Percentiles rank a stretch among this genome's conserved stretches.
Conservation (phyloP, 495 filamentous ascomycete genomes). For the Aspergillus sparsus region DNA sequence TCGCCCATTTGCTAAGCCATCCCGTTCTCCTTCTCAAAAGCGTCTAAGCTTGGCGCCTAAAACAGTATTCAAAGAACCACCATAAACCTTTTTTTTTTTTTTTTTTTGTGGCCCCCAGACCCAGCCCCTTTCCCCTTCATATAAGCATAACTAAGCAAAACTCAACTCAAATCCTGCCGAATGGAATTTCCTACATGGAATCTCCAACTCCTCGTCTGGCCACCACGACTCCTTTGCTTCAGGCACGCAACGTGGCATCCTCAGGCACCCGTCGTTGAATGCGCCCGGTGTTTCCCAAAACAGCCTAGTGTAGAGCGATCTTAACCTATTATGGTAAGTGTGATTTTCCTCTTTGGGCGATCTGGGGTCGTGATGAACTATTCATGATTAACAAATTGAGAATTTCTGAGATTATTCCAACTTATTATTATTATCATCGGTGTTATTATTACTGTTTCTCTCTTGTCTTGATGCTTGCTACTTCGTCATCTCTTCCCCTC, state of each 20-base stretch:
- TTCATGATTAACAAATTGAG: too few species aligned
- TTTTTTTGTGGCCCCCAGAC: neutral
- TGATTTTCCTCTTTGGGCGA: constrained; percentile 27
- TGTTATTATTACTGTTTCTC: too few species aligned
- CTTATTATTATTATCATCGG: too few species aligned
- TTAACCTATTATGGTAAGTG: constrained; percentile 20
- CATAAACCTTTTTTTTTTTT: too few species aligned
- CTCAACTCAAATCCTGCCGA: neutral
- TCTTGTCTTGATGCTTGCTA: too few species aligned
- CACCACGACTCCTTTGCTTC: neutral
- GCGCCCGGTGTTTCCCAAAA: constrained; percentile 20
- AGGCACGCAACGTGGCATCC: constrained; percentile 19
- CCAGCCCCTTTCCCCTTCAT: neutral
- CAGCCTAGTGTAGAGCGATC: constrained; percentile 17
- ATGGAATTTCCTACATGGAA: constrained; percentile 7
- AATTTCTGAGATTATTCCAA: too few species aligned
- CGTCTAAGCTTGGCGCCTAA: constrained; percentile 10
- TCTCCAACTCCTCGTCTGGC: neutral
- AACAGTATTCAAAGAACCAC: neutral
- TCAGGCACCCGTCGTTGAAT: constrained; percentile 17
- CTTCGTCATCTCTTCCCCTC: too few species aligned
- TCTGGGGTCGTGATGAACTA: constrained; percentile 11
- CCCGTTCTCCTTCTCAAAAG: constrained; percentile 11
- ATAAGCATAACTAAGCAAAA: neutral
- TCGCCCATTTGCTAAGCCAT: constrained; percentile 6